Conservation (phyloP, 345 rosid species). For the Laguncularia racemosa region DNA sequence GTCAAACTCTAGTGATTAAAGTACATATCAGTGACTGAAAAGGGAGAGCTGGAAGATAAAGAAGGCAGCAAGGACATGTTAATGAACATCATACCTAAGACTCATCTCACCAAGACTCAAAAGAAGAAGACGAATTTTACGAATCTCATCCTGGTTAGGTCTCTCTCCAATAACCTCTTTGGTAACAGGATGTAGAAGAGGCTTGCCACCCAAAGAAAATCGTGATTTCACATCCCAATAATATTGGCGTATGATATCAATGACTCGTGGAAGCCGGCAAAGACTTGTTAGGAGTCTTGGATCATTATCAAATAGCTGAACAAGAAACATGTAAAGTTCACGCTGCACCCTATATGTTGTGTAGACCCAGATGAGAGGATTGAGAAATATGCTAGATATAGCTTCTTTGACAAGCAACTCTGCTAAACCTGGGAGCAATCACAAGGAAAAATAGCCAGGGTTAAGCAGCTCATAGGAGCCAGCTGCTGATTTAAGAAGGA, state of each 20-base stretch:
- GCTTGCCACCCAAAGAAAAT: constrained; percentile 60
- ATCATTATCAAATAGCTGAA: constrained; percentile 82
- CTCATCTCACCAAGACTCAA: constrained; percentile 98
- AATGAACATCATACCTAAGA: constrained; percentile 47
- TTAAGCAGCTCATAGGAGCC: neutral
- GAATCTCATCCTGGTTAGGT: constrained; percentile 75
- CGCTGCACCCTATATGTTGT: constrained; percentile 85
- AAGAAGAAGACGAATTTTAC: constrained; percentile 86
- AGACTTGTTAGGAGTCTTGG: constrained; percentile 67
- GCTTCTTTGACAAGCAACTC: constrained; percentile 83
- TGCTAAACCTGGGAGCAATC: constrained; percentile 46
- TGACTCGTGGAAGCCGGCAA: constrained; percentile 68
- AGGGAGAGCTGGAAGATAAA: too few species aligned
- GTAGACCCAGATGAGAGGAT: constrained; percentile 82
- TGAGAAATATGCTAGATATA: constrained; percentile 76
- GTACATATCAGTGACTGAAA: too few species aligned
- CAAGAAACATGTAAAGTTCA: constrained; percentile 87
- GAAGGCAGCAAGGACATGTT: too few species aligned
- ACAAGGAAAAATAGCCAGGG: neutral
- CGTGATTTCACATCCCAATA: constrained; percentile 83
- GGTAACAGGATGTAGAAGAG: constrained; percentile 66
- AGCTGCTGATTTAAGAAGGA: neutral
- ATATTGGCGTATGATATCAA: constrained; percentile 70
- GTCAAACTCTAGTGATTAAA: too few species aligned
- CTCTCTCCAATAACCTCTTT: constrained; percentile 58